These are phyloP conservation scores for Aspergillus niger DNA, from an alignment of 2,329 filamentous ascomycete genomes.

Conservation along the genomic window DNA sequence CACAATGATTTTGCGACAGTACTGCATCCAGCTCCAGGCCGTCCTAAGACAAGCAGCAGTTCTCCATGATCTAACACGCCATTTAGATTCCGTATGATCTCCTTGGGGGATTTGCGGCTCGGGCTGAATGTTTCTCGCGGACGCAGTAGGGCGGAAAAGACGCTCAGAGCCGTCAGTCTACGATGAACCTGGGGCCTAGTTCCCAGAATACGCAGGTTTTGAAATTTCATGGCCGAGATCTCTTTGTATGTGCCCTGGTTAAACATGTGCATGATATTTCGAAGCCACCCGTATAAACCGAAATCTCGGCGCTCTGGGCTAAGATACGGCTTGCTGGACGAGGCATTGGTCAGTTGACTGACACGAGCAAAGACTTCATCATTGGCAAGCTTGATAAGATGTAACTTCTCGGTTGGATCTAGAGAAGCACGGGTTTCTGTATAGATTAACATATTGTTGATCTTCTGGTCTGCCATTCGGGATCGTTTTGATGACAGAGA, in stretches of 20 bases:
- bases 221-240: not conserved
- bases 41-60: constrained; percentile 3
- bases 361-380: not conserved
- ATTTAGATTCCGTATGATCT: not conserved
- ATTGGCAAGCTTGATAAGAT: not conserved
- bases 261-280: not conserved
- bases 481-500: not conserved
- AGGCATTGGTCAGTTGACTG: not conserved
- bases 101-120: not conserved
- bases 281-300: constrained; percentile 1
- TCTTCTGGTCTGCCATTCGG: too few species aligned
- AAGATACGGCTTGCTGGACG: not conserved
- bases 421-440: not conserved
- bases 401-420: not conserved
- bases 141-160: not conserved
- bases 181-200: not conserved
- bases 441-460: too few species aligned
- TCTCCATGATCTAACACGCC: not conserved
- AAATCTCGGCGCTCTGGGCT: not conserved
- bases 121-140: not conserved
- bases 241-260: not conserved
- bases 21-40: not conserved
- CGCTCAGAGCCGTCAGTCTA: not conserved
- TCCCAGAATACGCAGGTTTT: not conserved
- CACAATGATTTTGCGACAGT: not conserved